Base-by-base conservation (phyloP, 805 yeast species). In the Debaryomyces castellii region DNA sequence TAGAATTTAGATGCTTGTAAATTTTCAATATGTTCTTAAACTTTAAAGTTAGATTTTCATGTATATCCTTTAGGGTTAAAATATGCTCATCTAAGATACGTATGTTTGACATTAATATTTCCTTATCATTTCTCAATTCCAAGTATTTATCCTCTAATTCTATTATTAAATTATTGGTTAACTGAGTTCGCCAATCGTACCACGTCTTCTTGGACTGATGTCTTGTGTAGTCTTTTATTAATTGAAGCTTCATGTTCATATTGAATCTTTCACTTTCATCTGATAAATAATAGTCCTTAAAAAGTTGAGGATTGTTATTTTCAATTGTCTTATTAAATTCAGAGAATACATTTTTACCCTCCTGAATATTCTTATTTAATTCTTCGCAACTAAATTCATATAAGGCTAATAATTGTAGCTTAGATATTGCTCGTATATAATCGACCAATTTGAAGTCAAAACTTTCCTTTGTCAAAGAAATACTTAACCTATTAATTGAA, bases 131-230 rank as follows among this genome's bases (percentile, higher is more conserved):
- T n/a, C 38, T 44, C 18, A 65, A 51, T 10, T 51, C 47, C 18
- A 54, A 56, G 4, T 48, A 46, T 33, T 58, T 61, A 22, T 41
- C 50, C 20, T 57, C 49, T 17, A 71, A 51, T 33, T 68, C 68
- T 14, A 52, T 59, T 25, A 74, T 54, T 12, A 82, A 64, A 34
- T 79, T 81, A 20, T 67, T 64, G 5, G 77, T 55, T 39, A 82
- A 71, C 49, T 79, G 78, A 10, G 67, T 58, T 48, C 87, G 64
- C 89, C 89, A 83, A 41, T 74, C 76, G 51, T 78, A 79, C 87
- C 88, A 83, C 0, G 76, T 76, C 32, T 71, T 73, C 47, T 68
- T 71, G 0, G 87, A 80, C 53, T 78, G 79, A 24, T 73, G 66
- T 24, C 81, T 67, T 0, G 87, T 71, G 47, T 63, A 76, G 24